phyloP scores from a whole-genome alignment of 208 protist genomes.

The Leishmania turanica region DNA sequence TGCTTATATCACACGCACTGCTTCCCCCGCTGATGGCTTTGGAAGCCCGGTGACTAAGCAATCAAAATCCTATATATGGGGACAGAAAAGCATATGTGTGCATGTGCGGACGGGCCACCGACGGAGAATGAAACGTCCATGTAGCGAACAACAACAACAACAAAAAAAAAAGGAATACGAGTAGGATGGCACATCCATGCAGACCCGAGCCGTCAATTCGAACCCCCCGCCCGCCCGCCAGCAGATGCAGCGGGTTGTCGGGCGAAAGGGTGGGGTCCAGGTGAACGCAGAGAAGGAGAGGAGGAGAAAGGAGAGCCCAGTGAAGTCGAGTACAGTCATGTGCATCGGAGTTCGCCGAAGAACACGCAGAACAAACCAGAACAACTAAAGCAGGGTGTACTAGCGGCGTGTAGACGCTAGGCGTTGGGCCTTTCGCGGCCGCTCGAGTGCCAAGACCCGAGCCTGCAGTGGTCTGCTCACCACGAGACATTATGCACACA shows the following conservation, averaged over 20 bases:
- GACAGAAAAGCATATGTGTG: neutral
- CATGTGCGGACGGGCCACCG: neutral
- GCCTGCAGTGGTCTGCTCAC: neutral
- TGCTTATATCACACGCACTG: conserved; percentile 2
- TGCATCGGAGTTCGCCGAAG: neutral
- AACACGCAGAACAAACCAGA: neutral
- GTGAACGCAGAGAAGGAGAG: neutral
- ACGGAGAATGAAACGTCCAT: neutral
- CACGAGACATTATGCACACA: neutral
- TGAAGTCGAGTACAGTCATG: neutral
- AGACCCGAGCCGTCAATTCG: neutral
- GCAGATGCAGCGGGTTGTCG: neutral
- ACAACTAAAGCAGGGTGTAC: neutral
- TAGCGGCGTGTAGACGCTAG: neutral
- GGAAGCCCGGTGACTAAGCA: neutral
- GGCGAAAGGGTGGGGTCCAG: neutral
- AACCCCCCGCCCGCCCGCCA: neutral
- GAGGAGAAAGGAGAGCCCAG: neutral
- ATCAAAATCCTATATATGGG: neutral
- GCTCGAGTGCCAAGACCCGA: neutral
- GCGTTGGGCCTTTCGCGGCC: neutral
- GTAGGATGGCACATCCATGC: neutral
- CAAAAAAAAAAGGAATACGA: neutral
- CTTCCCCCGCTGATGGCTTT: neutral
- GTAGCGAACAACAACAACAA: too few species aligned